Base-by-base conservation (phyloP, 352 stramenopile genomes). In the Phytophthora megakarya region DNA sequence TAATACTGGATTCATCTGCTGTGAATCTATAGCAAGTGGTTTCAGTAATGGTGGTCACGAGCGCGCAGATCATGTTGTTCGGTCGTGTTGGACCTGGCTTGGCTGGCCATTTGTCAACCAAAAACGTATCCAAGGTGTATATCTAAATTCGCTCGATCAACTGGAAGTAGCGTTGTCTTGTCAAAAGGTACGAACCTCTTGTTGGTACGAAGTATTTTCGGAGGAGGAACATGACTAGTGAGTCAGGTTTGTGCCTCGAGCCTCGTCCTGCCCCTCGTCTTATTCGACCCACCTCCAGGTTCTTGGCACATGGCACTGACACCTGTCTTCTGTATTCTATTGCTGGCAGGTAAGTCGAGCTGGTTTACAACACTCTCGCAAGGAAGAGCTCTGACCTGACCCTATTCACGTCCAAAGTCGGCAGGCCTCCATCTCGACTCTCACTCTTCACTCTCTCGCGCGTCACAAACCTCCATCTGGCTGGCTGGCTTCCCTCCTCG, bases 391-490 rank as follows among this genome's bases (percentile, higher is more conserved):
- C 65, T 64, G 61, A 77, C 60, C 65, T 67, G 60, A 66, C 65
- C 65, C 55, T 67, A 72, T 62, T 61, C 48, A 55, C 56, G 46
- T 58, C 33, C 33, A 45, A 72, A 71, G 65, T 72, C 60, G 21
- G 62, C 65, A 66, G 51, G 35, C 56, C 33, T 74, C 65, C 60
- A 74, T 74, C 65, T 68, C 45, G 33, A 44, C 33, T 61, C 59
- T 73, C 69, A 73, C 59, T 67, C 65, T 47, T 73, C 69, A 71
- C 69, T 71, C 69, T 72, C 49, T 76, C 48, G 55, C 56, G 39
- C 39, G 25, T 60, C 59, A 67, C 68, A 11, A 72, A 73, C 65
- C 65, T 67, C 65, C 65, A 73, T 77, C 65, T 77, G 64, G 46
- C 68, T 64, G 38, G 57, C 68, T 73, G 52, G 47, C 47, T 71